phyloP scores from a whole-genome alignment of 2,329 filamentous ascomycete species.

The Onygena corvina region DNA sequence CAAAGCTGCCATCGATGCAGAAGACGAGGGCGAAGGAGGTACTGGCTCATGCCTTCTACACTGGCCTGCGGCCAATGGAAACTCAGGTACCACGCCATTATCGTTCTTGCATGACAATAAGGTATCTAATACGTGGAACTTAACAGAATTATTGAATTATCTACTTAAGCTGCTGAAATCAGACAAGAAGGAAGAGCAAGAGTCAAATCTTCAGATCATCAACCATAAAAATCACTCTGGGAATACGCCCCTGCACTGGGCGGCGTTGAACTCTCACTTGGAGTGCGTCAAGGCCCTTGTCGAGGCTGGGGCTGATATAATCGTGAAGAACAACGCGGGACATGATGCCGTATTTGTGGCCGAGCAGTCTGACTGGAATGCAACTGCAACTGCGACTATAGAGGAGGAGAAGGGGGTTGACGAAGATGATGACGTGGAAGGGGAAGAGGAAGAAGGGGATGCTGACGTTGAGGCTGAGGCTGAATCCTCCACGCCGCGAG shows the following conservation, averaged over 20 bases:
- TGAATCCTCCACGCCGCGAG: background rate
- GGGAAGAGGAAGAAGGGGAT: constrained; percentile 8
- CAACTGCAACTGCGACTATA: background rate
- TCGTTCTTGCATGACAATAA: too few relatives aligned
- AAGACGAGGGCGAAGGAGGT: constrained; percentile 58
- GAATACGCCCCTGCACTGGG: constrained; percentile 91
- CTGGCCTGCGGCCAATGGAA: constrained; percentile 86
- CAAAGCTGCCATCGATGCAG: constrained; percentile 56
- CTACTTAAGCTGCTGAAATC: constrained; percentile 35
- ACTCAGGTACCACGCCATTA: constrained; percentile 52
- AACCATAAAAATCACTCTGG: constrained; percentile 61
- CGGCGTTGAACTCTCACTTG: constrained; percentile 76
- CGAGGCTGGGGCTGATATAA: constrained; percentile 62
- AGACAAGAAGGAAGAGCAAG: constrained; percentile 6
- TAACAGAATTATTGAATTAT: constrained; percentile 38
- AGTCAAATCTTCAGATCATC: constrained; percentile 21
- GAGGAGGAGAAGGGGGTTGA: constrained; percentile 9
- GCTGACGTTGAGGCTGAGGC: background rate
- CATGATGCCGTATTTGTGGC: constrained; percentile 68
- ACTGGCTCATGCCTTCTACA: constrained; percentile 50
- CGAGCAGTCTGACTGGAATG: constrained; percentile 52
- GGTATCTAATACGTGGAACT: too few relatives aligned
- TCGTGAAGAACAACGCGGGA: constrained; percentile 68
- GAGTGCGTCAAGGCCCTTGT: constrained; percentile 66
- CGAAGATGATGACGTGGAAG: constrained; percentile 12